Base-by-base conservation (phyloP, 2,329 filamentous ascomycete species). In the Aspergillus pseudonomiae region DNA sequence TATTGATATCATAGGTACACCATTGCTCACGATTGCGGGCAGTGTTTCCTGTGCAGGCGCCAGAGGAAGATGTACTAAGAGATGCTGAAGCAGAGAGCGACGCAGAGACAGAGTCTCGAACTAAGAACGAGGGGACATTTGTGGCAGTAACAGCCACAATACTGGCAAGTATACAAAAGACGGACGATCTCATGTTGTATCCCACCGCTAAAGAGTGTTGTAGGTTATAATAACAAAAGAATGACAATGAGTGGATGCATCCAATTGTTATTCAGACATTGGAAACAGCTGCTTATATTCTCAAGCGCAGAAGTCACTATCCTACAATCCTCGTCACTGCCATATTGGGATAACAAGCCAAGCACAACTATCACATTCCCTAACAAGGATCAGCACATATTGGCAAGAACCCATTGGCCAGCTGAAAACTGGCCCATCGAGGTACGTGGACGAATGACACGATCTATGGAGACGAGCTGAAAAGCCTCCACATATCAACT, bases 1-100 rank as follows among this genome's bases (percentile, higher is more conserved):
- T 78, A 59, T 74, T 66, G 52, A 76, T 73, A 34, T 65, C 67
- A 62, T 71, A 74, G 21, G 73, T 61, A 12, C 73, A 73, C 76
- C 76, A 77, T 28, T 55, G n/a, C 2, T 65, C 32, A 36, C 76
- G 71, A 36, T 70, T 69, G 0, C 61, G 68, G 1, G 73, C 63
- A 12, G 67, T 67, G 59, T 78, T 75, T n/a, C 65, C 65, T 6
- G 59, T 14, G 5, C 63, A 67, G 10, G 65, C 50, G 12, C 16
- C 16, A 10, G 48, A 52, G 48, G 48, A 30, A 32, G 50, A 26
- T 1, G 50, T 34, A 34, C 50, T 53, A 30, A 53, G 54, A 3
- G 59, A 57, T 10, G 46, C 55, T 6, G 61, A 59, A 11, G 62
- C 39, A 32, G 34, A 26, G 21, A 32, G 39, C 6, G 57, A 36